Conservation (phyloP, 2,329 filamentous ascomycete genomes). For the Mollisiaceae sp. region DNA sequence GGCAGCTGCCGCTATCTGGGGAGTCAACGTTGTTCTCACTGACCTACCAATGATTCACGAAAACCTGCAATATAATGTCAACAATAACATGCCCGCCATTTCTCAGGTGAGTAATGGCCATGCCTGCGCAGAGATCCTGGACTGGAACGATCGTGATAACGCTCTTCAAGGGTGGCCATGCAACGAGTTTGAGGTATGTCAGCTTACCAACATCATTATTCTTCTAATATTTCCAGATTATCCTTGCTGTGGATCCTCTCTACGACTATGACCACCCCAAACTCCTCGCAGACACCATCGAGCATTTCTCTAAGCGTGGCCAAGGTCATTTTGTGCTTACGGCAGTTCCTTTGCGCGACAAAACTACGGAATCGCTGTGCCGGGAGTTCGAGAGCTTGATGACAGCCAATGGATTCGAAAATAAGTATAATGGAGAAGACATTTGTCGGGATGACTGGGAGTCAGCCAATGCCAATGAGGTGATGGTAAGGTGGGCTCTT, state of each 20-base stretch:
- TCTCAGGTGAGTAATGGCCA: slow-evolving; percentile 61
- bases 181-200: slow-evolving; percentile 48
- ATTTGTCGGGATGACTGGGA: slow-evolving; percentile 12
- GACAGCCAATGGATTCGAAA: neutral
- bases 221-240: slow-evolving; percentile 54
- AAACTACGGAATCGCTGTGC: slow-evolving; percentile 66
- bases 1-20: slow-evolving; percentile 76
- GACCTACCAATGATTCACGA: slow-evolving; percentile 84
- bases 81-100: slow-evolving; percentile 61
- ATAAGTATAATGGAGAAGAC: neutral
- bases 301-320: slow-evolving; percentile 65
- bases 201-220: too few relatives aligned
- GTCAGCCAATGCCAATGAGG: neutral
- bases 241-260: slow-evolving; percentile 84
- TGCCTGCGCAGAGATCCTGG: slow-evolving; percentile 67
- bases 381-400: slow-evolving; percentile 53
- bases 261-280: slow-evolving; percentile 84
- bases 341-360: slow-evolving; percentile 80
- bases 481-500: slow-evolving; percentile 5
- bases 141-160: slow-evolving; percentile 51
- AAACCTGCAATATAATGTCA: slow-evolving; percentile 78
- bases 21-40: slow-evolving; percentile 72
- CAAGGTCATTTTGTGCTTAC: slow-evolving; percentile 66
- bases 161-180: slow-evolving; percentile 46
- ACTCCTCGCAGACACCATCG: slow-evolving; percentile 74